phyloP scores from a whole-genome alignment of 768 basidiomycete species.

The Galerina marginata region DNA sequence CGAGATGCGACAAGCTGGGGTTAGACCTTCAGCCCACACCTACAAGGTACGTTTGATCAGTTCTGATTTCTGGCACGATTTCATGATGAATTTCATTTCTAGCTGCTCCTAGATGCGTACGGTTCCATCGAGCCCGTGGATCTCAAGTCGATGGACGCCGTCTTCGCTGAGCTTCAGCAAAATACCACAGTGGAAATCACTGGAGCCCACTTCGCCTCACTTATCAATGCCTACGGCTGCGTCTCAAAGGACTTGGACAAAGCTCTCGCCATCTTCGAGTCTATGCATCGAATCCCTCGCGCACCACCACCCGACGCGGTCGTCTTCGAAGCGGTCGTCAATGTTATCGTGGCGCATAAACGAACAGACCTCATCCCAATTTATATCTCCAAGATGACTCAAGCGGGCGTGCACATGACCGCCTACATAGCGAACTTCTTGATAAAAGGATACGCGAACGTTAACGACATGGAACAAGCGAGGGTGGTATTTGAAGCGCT shows the following conservation, averaged over 20 bases:
- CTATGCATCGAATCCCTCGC: conserved; percentile 56
- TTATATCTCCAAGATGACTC: conserved; percentile 67
- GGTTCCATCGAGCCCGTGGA: conserved; percentile 87
- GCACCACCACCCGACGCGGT: conserved; percentile 77
- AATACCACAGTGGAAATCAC: conserved; percentile 50
- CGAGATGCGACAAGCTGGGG: conserved; percentile 59
- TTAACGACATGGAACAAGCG: conserved; percentile 72
- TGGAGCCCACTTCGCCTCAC: conserved; percentile 68
- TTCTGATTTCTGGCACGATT: not conserved
- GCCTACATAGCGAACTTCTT: conserved; percentile 93
- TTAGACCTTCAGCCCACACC: conserved; percentile 86
- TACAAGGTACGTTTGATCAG: conserved; percentile 71
- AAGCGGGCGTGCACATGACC: conserved; percentile 80
- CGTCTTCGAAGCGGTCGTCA: conserved; percentile 89
- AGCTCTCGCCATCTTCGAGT: conserved; percentile 79
- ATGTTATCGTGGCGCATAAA: conserved; percentile 79
- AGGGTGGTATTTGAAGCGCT: conserved; percentile 81
- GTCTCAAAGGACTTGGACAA: conserved; percentile 76
- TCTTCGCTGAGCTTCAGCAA: conserved; percentile 63
- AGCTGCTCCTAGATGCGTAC: conserved; percentile 90
- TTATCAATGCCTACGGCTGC: conserved; percentile 91
- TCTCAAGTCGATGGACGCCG: conserved; percentile 67
- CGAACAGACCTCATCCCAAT: conserved; percentile 77
- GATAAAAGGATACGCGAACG: conserved; percentile 74
- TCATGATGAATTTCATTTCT: conserved; percentile 12